These are phyloP conservation scores for Astragalus membranaceus DNA, from an alignment of 306 rosid genomes.

Conservation along the genomic window DNA sequence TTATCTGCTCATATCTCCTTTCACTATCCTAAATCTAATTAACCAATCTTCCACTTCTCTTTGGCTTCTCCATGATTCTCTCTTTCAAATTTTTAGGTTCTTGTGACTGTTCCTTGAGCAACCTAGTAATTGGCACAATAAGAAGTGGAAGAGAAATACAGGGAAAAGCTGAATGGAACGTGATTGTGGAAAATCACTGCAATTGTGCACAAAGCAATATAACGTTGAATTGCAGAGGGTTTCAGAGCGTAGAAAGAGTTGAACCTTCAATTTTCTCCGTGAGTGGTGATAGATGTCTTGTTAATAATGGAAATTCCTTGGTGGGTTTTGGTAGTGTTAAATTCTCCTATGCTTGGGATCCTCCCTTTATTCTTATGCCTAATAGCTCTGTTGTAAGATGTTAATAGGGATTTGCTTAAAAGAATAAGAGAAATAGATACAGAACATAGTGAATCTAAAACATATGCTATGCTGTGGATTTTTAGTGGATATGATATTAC, in stretches of 20 bases:
- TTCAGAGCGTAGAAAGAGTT: conserved; percentile 24
- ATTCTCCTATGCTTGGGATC: not conserved
- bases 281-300: not conserved
- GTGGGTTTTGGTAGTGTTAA: not conserved
- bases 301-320: not conserved
- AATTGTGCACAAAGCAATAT: conserved; percentile 30
- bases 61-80: not conserved
- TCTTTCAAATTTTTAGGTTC: conserved; percentile 26
- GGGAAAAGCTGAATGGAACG: conserved; percentile 49
- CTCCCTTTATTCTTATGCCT: not conserved
- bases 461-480: too few relatives aligned
- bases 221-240: conserved; percentile 26
- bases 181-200: conserved; percentile 45
- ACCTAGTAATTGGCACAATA: conserved; percentile 36
- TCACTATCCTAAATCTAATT: not conserved
- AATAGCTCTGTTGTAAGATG: not conserved
- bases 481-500: too few relatives aligned
- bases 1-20: not conserved
- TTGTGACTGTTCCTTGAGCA: conserved; percentile 25
- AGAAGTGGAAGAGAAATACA: conserved; percentile 9
- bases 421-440: too few relatives aligned
- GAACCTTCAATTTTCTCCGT: conserved; percentile 17
- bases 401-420: not conserved
- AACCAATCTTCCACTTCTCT: not conserved
- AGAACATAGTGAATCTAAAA: too few relatives aligned